Evolutionary conservation across 352 stramenopile genomes (phyloP).

Genomic region (Achlya hypogyna): DNA sequence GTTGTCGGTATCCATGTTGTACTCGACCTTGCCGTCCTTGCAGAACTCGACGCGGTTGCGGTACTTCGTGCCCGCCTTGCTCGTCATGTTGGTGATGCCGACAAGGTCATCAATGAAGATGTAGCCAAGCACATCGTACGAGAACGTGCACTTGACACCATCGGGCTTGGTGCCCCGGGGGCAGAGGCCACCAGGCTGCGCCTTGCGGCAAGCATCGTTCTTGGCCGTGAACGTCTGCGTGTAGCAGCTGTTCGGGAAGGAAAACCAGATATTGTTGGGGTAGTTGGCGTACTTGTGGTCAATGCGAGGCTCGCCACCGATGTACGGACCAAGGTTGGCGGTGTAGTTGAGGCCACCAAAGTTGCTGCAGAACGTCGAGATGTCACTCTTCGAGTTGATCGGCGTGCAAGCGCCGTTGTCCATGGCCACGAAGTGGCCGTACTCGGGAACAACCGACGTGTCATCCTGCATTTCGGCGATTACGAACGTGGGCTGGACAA

Average conservation of each 20-base stretch:
- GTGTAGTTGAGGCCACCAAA: constrained; percentile 56
- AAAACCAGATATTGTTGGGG: constrained; percentile 70
- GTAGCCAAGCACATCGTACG: constrained; percentile 62
- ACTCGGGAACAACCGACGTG: constrained; percentile 31
- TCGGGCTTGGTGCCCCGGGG: constrained; percentile 37
- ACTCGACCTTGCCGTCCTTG: constrained; percentile 45
- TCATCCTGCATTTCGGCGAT: constrained; percentile 49
- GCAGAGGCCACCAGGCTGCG: constrained; percentile 37
- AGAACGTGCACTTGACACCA: constrained; percentile 54
- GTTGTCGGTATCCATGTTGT: constrained; percentile 28
- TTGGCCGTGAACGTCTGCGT: constrained; percentile 28
- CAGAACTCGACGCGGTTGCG: constrained; percentile 64
- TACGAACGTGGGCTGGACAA: constrained; percentile 60
- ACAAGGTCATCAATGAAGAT: constrained; percentile 66
- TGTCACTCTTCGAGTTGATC: not conserved
- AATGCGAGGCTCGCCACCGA: constrained; percentile 42
- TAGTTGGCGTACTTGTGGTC: constrained; percentile 50
- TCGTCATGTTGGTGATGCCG: constrained; percentile 51
- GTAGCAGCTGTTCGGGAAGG: constrained; percentile 64
- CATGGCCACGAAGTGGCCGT: constrained; percentile 48
- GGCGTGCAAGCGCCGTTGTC: constrained; percentile 44
- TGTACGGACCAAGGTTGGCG: constrained; percentile 45
- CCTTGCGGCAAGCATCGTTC: constrained; percentile 32
- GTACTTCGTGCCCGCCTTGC: constrained; percentile 32
- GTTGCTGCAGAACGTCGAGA: constrained; percentile 46